These are phyloP conservation scores for Pyropia haitanensis DNA, from an alignment of 23 red algal species.

Conservation along the genomic window DNA sequence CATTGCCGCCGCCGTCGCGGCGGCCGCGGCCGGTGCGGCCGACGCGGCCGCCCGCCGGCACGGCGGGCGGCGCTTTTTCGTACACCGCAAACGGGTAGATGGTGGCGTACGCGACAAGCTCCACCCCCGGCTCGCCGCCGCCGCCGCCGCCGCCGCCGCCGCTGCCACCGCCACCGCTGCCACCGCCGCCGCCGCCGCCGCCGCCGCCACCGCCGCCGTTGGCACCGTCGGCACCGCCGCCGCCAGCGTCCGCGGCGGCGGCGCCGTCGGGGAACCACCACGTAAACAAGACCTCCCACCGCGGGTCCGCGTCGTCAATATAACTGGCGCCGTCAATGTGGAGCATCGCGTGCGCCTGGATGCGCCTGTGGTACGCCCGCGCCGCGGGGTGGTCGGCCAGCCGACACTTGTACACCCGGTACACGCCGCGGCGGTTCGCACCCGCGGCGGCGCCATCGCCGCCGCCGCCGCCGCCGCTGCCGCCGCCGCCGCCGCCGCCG, in stretches of 20 bases:
- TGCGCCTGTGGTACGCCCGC: conserved; percentile 39
- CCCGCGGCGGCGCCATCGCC: not conserved
- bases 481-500: no score
- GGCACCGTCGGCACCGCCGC: no score
- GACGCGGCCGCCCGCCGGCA: no score
- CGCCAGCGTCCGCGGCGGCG: not conserved
- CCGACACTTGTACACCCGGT: conserved; percentile 24
- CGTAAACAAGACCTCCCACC: conserved; percentile 47
- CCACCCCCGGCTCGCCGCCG: no score
- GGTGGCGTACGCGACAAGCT: conserved; percentile 54
- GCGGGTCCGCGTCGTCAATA: conserved; percentile 50
- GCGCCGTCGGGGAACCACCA: conserved; percentile 7
- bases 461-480: no score
- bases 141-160: no score
- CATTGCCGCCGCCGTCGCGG: no score
- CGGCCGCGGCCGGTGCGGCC: not conserved
- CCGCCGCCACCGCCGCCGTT: no score
- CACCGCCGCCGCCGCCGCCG: no score
- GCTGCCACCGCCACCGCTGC: no score
- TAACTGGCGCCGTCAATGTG: conserved; percentile 61
- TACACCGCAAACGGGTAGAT: conserved; percentile 47
- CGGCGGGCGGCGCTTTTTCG: no score
- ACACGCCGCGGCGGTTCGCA: conserved; percentile 3
- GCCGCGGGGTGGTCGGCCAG: conserved; percentile 6
- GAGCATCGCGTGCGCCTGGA: conserved; percentile 47